Base-by-base conservation (phyloP, 306 rosid genomes). In the Quercus gilva region DNA sequence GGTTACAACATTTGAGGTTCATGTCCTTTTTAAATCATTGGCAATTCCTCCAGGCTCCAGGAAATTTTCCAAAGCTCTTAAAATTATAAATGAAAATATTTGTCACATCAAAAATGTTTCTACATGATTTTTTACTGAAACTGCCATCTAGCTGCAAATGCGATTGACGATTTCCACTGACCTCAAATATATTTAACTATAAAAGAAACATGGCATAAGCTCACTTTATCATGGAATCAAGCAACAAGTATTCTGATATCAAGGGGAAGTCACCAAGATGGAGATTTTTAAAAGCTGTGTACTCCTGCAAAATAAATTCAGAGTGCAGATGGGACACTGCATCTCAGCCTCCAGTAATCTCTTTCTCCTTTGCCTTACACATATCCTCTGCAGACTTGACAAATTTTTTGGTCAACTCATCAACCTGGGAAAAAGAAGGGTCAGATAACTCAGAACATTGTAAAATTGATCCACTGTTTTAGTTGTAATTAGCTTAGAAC, bases 331-430 rank as follows among this genome's bases (percentile, higher is more conserved):
- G 43, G 41, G 37, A 3, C 37, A 64, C 43, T n/a, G 6, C 43
- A n/a, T 14, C 76, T 85, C 83, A 91, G 78, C 94, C 90, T 78
- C 86, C 88, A 79, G 76, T 84, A 76, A 90, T 89, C 87, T 93
- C 98, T 78, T 91, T 92, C 87, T 93, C 98, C 86, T 91, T 95
- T 28, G 86, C 92, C 87, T 95, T 93, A 88, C 93, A 89, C 69
- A 76, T 7, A 63, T 95, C 99, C 87, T 93, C 99, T 0, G 97
- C 97, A 12, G 77, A 81, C 93, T 93, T 91, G 71, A 91, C 85
- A 86, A 80, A 87, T 78, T 89, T 91, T 82, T 95, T 93, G 35
- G 99, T 95, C 85, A 91, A 61, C 57, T 95, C 99, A 45, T 93
- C 99, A 80, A 93, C 89, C 97, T 95, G 85, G 18, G 55, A 55